A percentile compares a stretch with the other conserved stretches of the same genome.
Conservation (phyloP, 164 flowering plant species). For the Chimonanthus salicifolius region DNA sequence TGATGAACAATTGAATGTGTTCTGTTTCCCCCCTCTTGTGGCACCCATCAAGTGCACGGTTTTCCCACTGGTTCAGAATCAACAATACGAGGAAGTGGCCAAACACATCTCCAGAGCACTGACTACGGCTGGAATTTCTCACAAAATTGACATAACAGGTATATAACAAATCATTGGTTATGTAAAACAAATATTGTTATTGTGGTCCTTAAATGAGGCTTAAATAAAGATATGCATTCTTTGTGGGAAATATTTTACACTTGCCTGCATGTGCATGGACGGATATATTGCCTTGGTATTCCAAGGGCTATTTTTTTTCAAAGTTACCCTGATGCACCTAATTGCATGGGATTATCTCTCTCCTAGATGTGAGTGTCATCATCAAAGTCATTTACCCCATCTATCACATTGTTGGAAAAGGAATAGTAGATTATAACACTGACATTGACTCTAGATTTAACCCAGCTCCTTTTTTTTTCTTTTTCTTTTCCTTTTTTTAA, state of each 20-base stretch:
- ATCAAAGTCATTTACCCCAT: too few species aligned
- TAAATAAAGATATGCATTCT: not conserved
- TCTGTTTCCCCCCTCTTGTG: conserved; percentile 57
- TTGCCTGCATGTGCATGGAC: too few species aligned
- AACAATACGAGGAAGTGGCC: conserved; percentile 69
- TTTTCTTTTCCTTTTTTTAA: too few species aligned
- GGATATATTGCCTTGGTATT: too few species aligned
- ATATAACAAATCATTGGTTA: conserved; percentile 1
- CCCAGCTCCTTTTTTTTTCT: too few species aligned
- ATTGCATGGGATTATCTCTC: not conserved
- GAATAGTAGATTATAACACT: too few species aligned
- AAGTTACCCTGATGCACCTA: not conserved
- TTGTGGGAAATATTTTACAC: not conserved
- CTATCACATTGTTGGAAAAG: too few species aligned
- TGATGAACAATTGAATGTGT: conserved; percentile 70
- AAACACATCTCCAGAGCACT: conserved; percentile 60
- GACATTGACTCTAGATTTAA: too few species aligned
- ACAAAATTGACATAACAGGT: conserved; percentile 91
- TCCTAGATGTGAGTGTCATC: not conserved
- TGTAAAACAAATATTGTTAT: not conserved
- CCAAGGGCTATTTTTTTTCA: not conserved
- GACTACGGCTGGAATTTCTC: conserved; percentile 65
- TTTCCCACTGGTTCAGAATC: conserved; percentile 84
- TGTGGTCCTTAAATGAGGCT: not conserved
- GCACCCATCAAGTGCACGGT: conserved; percentile 89